Conservation (phyloP, 75 land plant species). For the Pinus taeda region DNA sequence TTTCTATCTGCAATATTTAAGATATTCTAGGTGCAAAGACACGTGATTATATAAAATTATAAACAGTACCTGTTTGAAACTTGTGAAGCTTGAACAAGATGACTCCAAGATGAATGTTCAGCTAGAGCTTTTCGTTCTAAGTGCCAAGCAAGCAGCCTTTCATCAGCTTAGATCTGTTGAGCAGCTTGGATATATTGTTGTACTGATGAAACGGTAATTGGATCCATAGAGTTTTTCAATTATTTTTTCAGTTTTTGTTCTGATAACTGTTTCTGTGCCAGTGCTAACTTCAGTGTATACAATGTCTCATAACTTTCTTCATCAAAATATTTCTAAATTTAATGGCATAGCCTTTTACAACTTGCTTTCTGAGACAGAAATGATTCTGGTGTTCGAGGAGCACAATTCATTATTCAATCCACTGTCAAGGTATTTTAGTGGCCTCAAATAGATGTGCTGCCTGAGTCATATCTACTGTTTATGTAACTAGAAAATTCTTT, state of each 20-base stretch:
- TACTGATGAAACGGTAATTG: constrained; percentile 64
- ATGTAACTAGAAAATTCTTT: not conserved
- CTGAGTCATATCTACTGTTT: not conserved
- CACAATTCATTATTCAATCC: constrained; percentile 88
- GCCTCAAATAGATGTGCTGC: not conserved
- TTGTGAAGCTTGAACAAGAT: constrained; percentile 75
- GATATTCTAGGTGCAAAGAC: not conserved
- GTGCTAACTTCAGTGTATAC: not conserved
- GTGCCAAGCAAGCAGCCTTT: constrained; percentile 85
- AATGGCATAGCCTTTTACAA: not conserved
- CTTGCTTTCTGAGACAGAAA: constrained; percentile 40
- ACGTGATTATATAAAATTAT: not conserved
- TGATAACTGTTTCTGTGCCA: not conserved
- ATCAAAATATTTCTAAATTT: not conserved
- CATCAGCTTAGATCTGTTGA: constrained; percentile 96
- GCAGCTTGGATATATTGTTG: constrained; percentile 95
- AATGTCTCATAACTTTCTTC: not conserved
- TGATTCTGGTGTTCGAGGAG: constrained; percentile 86
- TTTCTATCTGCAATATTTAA: too few relatives aligned
- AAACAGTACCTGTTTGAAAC: constrained; percentile 2
- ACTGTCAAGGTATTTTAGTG: constrained; percentile 69
- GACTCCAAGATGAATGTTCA: constrained; percentile 70
- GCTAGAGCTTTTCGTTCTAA: constrained; percentile 85
- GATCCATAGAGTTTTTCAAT: not conserved
- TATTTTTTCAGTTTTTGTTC: not conserved